A percentile compares a stretch with the other conserved stretches of the same genome.
Conservation (phyloP, 2,329 filamentous ascomycete genomes). For the Colletotrichum limetticola region DNA sequence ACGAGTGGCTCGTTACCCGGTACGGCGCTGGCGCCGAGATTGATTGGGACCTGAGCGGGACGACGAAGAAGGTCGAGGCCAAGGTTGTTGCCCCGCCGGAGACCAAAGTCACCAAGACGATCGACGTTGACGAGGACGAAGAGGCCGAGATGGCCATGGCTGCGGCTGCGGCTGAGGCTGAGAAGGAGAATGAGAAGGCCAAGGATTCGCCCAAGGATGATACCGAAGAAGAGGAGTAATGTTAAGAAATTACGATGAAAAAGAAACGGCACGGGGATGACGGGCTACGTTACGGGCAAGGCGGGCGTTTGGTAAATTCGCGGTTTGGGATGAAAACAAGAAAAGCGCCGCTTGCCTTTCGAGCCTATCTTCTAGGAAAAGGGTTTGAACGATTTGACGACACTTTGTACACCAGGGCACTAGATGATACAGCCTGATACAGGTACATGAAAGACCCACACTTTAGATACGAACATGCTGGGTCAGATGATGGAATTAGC, state of each 20-base stretch:
- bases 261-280: background rate
- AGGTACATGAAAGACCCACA: background rate
- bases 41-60: conserved; percentile 76
- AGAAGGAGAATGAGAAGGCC: conserved; percentile 41
- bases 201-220: conserved; percentile 36
- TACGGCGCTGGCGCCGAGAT: conserved; percentile 86
- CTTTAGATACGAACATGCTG: background rate
- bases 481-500: background rate
- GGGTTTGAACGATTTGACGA: conserved; percentile 9
- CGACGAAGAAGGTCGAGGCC: conserved; percentile 27
- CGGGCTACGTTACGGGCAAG: background rate
- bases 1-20: conserved; percentile 82
- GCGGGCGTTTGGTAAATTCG: background rate
- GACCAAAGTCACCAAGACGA: conserved; percentile 30
- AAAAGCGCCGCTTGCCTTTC: background rate
- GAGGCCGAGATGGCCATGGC: conserved; percentile 10
- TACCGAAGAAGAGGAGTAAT: conserved; percentile 32
- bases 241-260: background rate
- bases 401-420: background rate
- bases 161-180: conserved; percentile 25
- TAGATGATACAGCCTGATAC: conserved; percentile 1
- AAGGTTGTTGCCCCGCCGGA: conserved; percentile 11
- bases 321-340: background rate
- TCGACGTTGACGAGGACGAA: background rate
- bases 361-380: background rate